A percentile compares a stretch with the other conserved stretches of the same genome.
Conservation (phyloP, 441 rosid genomes). For the Syzygium syzygioides region DNA sequence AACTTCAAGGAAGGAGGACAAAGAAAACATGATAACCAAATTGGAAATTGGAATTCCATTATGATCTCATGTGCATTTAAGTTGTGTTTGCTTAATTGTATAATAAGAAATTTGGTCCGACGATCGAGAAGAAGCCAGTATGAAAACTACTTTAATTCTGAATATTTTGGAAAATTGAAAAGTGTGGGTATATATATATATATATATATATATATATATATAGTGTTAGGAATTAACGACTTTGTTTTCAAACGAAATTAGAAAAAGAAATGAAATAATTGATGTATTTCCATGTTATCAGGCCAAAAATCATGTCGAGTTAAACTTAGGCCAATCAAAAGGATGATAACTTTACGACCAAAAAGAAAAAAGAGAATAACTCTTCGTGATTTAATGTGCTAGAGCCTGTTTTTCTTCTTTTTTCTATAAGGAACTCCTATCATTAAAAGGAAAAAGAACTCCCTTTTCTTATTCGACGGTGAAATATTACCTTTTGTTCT, state of each 20-base stretch:
- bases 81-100: neutral
- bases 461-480: too few relatives aligned
- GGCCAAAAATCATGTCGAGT: neutral
- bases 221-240: too few relatives aligned
- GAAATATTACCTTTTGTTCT: too few relatives aligned
- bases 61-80: neutral
- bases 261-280: neutral
- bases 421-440: neutral
- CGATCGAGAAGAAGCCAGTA: neutral
- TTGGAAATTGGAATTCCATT: neutral
- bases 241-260: neutral
- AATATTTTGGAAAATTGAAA: neutral
- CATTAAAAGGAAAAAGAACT: too few relatives aligned
- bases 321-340: neutral
- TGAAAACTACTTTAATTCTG: neutral
- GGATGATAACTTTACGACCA: neutral
- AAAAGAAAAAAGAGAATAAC: neutral
- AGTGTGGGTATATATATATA: neutral
- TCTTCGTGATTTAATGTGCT: neutral
- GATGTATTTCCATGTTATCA: neutral
- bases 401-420: neutral
- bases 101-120: neutral
- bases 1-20: neutral
- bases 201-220: neutral
- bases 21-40: neutral